These are phyloP conservation scores for Aspergillus eucalypticola DNA, from an alignment of 2,329 filamentous ascomycete species.

Conservation along the genomic window DNA sequence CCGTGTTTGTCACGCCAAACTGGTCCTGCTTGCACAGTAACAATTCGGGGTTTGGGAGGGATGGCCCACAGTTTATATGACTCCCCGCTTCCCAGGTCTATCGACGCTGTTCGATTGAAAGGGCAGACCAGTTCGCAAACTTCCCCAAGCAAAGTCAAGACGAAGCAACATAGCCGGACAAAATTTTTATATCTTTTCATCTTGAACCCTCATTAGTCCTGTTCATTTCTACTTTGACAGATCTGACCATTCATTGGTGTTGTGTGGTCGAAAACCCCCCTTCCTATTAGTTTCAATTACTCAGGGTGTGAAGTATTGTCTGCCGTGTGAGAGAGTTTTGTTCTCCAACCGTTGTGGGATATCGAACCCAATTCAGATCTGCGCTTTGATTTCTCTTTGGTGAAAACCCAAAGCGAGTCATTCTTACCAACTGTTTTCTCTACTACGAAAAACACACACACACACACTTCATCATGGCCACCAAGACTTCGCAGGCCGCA, in stretches of 20 bases:
- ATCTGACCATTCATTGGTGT: neutral
- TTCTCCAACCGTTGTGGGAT: neutral
- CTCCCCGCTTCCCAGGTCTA: constrained; percentile 39
- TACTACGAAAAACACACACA: neutral
- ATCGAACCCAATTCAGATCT: neutral
- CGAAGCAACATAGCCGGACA: neutral
- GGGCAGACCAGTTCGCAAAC: constrained; percentile 3
- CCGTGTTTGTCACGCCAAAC: constrained; percentile 34
- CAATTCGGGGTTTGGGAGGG: constrained; percentile 24
- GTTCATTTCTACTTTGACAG: neutral
- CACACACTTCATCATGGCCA: constrained; percentile 7
- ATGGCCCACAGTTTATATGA: constrained; percentile 42
- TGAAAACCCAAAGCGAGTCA: neutral
- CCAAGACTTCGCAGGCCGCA: neutral
- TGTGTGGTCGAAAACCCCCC: neutral
- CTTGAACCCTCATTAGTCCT: neutral
- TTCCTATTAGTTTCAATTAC: neutral
- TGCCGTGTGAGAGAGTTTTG: neutral
- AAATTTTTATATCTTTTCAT: neutral
- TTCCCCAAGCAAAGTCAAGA: constrained; percentile 6
- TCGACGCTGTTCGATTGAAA: constrained; percentile 16
- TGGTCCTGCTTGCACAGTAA: constrained; percentile 21
- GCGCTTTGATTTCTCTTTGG: neutral
- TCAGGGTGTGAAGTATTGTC: neutral
- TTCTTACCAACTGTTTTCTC: neutral